Evolutionary conservation across 345 rosid species (phyloP), one percentile per base, ranked within the genome.

Genomic region (Arabidopsis suecica): DNA sequence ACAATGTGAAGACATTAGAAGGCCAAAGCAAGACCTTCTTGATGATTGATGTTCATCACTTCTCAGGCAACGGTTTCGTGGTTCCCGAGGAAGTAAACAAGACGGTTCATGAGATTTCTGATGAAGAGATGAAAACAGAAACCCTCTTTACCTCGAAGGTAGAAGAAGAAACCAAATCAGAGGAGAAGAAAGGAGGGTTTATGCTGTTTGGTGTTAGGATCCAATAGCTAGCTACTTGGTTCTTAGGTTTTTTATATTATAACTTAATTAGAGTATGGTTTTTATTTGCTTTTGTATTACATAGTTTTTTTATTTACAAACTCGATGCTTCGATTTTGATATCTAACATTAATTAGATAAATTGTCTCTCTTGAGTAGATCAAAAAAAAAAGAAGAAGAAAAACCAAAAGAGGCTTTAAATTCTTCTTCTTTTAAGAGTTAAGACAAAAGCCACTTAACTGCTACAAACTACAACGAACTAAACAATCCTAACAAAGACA

Each of bases 191-290:
- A 33, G 45, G 62, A 48, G 78, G 88, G 13, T 71, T 87, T 72
- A 83, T 60, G 79, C 81, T 88, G 56, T 88, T 88, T 58, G 93
- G 93, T 40, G 86, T 81, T 53, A 50, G 63, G 47, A 88, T 88
- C 50, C 81, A 82, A 41, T 66, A 72, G 77, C 71, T 66, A 72
- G 77, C 71, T 37, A 23, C 14, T 61, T 60, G 42, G 34, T 6
- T 11, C 14, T 13, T 59, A 58, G 61, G 9, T 28, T 8, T 40
- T 60, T 51, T 8, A 16, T 28, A 16, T 41, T 18, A 20, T 59
- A n/a, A 3, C 28, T 25, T 76, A 12, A 61, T 10, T 45, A 76
- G 75, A 55, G 76, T 54, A 30, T 38, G n/a, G 9, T 32, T 63
- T 28, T 1, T 28, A 28, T 64, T 64, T 70, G 61, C 48, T 47